Conservation (phyloP, 2,329 filamentous ascomycete genomes). For the Aphanoascus verrucosus region DNA sequence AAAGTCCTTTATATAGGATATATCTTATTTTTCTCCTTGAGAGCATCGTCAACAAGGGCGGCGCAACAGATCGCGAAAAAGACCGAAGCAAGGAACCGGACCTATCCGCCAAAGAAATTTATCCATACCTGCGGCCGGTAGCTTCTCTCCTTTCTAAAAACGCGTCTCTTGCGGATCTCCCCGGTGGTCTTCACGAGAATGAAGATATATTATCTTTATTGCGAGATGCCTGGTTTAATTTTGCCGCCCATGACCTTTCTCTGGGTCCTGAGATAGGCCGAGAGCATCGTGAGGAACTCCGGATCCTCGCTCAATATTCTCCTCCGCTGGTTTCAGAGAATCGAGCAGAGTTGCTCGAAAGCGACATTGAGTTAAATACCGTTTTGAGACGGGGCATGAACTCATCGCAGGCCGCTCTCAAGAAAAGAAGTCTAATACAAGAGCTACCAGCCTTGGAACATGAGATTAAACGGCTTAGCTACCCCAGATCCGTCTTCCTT, state of each 20-base stretch:
- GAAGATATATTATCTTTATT: conserved; percentile 65
- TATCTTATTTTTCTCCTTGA: conserved; percentile 79
- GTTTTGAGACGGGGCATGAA: conserved; percentile 79
- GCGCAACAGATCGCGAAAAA: conserved; percentile 63
- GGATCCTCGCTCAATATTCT: conserved; percentile 75
- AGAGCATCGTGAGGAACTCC: conserved; percentile 63
- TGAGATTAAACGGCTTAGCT: conserved; percentile 72
- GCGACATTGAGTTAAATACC: conserved; percentile 92
- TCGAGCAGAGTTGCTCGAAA: conserved; percentile 80
- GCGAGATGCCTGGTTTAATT: conserved; percentile 96
- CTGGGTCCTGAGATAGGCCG: conserved; percentile 62
- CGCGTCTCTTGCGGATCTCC: conserved; percentile 18
- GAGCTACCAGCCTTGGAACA: conserved; percentile 65
- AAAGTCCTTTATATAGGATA: conserved; percentile 67
- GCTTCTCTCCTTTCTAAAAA: conserved; percentile 62
- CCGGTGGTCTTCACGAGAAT: conserved; percentile 27
- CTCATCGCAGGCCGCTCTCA: conserved; percentile 58
- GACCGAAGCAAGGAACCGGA: conserved; percentile 69
- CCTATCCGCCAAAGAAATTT: conserved; percentile 75
- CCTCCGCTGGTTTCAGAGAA: conserved; percentile 80
- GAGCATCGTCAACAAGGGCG: conserved; percentile 79
- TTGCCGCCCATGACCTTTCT: conserved; percentile 84
- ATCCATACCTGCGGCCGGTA: conserved; percentile 76
- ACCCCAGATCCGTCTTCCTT: conserved; percentile 83
- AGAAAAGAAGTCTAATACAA: conserved; percentile 66